phyloP scores from a whole-genome alignment of 495 filamentous ascomycete species.

The Xylaria venustula region DNA sequence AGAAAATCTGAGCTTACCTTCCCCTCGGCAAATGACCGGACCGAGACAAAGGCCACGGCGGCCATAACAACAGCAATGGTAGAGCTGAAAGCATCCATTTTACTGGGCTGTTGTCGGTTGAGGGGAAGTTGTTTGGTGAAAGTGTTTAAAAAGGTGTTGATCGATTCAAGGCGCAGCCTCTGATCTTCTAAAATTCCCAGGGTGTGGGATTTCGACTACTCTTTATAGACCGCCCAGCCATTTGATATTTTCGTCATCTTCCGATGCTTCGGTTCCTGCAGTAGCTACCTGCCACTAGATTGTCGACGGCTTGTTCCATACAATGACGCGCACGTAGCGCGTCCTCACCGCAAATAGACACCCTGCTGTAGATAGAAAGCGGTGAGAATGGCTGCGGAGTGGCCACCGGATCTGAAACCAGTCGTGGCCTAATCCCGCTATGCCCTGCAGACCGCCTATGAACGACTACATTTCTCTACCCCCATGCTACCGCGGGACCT shows the following conservation, averaged over 20 bases:
- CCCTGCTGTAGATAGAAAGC: not conserved
- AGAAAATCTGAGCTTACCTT: slow-evolving; percentile 5
- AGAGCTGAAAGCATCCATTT: slow-evolving; percentile 15
- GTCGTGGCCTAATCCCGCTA: not conserved
- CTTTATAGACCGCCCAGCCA: slow-evolving; percentile 6
- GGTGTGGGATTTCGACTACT: slow-evolving; percentile 3
- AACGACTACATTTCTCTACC: not conserved
- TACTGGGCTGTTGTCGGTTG: not conserved
- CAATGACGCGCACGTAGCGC: not conserved
- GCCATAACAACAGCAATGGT: slow-evolving; percentile 4
- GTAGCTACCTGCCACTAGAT: not conserved
- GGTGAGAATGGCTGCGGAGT: slow-evolving; percentile 5
- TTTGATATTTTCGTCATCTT: not conserved
- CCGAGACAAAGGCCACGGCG: slow-evolving; percentile 7
- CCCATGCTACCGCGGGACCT: not conserved
- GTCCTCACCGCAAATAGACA: slow-evolving; percentile 1
- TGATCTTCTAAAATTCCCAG: not conserved
- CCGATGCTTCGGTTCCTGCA: not conserved
- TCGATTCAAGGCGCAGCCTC: slow-evolving; percentile 16
- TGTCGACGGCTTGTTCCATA: not conserved
- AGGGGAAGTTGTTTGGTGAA: not conserved
- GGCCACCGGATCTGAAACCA: not conserved
- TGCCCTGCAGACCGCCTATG: not conserved
- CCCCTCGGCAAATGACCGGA: slow-evolving; percentile 7
- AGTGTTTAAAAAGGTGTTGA: slow-evolving; percentile 11